These are phyloP conservation scores for Lachancea fermentati DNA, from an alignment of 805 yeast genomes.

Conservation along the genomic window DNA sequence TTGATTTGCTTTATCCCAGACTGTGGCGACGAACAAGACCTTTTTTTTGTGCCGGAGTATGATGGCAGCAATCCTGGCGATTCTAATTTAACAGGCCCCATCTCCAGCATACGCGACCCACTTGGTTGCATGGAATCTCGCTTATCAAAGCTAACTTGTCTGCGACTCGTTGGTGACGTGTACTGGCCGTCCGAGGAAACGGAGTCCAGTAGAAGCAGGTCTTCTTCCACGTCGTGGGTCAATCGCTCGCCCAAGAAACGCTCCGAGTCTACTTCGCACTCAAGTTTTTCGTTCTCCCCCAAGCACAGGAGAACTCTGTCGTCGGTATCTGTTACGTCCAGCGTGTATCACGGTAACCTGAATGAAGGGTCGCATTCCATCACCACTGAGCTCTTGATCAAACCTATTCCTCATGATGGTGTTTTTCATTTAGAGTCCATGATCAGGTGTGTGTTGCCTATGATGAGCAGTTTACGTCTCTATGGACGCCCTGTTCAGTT, in stretches of 20 bases:
- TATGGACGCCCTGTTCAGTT: conserved; percentile 72
- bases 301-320: conserved; percentile 9
- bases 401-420: conserved; percentile 65
- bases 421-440: conserved; percentile 62
- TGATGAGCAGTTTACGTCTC: conserved; percentile 57
- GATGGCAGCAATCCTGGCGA: conserved; percentile 3
- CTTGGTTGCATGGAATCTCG: conserved; percentile 2
- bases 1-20: conserved; percentile 28
- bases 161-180: conserved; percentile 7
- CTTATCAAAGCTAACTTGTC: conserved; percentile 7
- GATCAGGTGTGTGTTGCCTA: conserved; percentile 59
- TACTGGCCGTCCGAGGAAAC: conserved; percentile 6
- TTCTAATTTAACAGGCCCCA: neutral
- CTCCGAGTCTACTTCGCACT: too few species aligned
- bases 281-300: too few species aligned
- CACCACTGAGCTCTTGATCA: conserved; percentile 37
- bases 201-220: conserved; percentile 7
- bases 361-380: conserved; percentile 3
- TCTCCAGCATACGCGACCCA: neutral
- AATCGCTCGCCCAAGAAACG: too few species aligned
- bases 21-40: conserved; percentile 24
- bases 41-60: conserved; percentile 21
- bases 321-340: conserved; percentile 7
- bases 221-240: conserved; percentile 3
- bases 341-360: conserved; percentile 3